phyloP scores from a whole-genome alignment of 331 rosid species.

The Quercus tomentella region DNA sequence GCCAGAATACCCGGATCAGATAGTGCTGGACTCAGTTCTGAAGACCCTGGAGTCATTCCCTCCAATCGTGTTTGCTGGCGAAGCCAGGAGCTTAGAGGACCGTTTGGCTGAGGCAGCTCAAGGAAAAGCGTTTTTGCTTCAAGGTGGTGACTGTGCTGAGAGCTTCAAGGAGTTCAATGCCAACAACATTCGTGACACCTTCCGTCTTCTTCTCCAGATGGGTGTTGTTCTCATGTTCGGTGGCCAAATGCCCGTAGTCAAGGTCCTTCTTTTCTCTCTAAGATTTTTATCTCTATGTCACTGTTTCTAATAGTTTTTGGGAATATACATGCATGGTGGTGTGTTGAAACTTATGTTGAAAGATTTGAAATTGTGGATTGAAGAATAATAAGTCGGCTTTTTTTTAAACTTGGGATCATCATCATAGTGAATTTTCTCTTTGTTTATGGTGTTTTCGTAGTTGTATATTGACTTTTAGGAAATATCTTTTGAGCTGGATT shows the following conservation, averaged over 20 bases:
- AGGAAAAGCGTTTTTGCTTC: conserved; percentile 60
- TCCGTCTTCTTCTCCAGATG: conserved; percentile 76
- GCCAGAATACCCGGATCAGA: conserved; percentile 37
- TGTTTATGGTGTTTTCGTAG: no score
- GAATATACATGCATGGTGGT: background rate
- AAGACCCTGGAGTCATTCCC: conserved; percentile 38
- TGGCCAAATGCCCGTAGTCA: conserved; percentile 76
- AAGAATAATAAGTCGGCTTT: background rate
- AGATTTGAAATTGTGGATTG: background rate
- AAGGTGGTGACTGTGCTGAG: conserved; percentile 89
- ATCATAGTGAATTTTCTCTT: no score
- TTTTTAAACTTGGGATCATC: no score
- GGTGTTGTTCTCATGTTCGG: conserved; percentile 80
- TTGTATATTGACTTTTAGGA: no score
- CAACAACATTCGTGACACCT: conserved; percentile 73
- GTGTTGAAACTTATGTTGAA: background rate
- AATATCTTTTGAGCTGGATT: no score
- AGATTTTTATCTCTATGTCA: no score
- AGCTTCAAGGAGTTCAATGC: conserved; percentile 85
- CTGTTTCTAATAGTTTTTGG: background rate
- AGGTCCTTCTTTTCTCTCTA: conserved; percentile 25
- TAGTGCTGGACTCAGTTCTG: conserved; percentile 28
- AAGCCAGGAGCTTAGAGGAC: conserved; percentile 41
- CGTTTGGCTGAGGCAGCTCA: conserved; percentile 32
- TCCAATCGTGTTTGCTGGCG: conserved; percentile 44